Evolutionary conservation across 495 filamentous ascomycete species (phyloP).

Genomic region (Rhizodiscina lignyota): DNA sequence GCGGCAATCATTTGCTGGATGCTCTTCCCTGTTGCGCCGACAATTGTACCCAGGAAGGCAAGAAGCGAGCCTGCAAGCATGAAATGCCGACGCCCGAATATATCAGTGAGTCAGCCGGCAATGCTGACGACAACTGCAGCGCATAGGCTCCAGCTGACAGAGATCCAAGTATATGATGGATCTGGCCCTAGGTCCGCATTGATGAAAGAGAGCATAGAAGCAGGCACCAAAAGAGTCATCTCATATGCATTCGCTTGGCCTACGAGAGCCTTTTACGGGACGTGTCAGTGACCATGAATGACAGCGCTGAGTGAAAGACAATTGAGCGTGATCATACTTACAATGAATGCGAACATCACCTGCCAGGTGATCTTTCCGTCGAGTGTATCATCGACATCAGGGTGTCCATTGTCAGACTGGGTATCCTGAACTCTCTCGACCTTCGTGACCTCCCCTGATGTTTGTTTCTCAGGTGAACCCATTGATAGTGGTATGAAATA

Average conservation of each 20-base stretch:
- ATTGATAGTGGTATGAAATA: too few relatives aligned
- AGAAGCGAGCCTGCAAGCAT: neutral
- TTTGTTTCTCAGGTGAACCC: too few relatives aligned
- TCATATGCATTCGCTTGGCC: neutral
- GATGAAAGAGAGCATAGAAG: slow-evolving; percentile 1
- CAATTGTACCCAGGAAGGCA: slow-evolving; percentile 4
- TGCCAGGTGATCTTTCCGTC: too few relatives aligned
- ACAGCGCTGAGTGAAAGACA: too few relatives aligned
- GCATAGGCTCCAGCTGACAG: slow-evolving; percentile 1
- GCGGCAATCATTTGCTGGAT: slow-evolving; percentile 11
- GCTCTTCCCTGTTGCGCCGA: slow-evolving; percentile 7
- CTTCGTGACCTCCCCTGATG: too few relatives aligned
- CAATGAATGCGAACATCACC: too few relatives aligned
- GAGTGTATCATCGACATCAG: too few relatives aligned
- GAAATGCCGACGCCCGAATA: slow-evolving; percentile 4
- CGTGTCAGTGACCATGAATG: too few relatives aligned
- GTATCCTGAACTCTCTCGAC: too few relatives aligned
- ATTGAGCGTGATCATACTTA: too few relatives aligned
- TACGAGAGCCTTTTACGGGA: too few relatives aligned
- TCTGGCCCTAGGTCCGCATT: slow-evolving; percentile 4
- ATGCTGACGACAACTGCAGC: slow-evolving; percentile 1
- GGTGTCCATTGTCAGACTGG: too few relatives aligned
- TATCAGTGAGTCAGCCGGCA: slow-evolving; percentile 2
- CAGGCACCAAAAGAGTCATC: slow-evolving; percentile 1
- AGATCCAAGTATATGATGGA: slow-evolving; percentile 1